Base-by-base conservation (phyloP, 305 asterid species). In the Lippia alba region DNA sequence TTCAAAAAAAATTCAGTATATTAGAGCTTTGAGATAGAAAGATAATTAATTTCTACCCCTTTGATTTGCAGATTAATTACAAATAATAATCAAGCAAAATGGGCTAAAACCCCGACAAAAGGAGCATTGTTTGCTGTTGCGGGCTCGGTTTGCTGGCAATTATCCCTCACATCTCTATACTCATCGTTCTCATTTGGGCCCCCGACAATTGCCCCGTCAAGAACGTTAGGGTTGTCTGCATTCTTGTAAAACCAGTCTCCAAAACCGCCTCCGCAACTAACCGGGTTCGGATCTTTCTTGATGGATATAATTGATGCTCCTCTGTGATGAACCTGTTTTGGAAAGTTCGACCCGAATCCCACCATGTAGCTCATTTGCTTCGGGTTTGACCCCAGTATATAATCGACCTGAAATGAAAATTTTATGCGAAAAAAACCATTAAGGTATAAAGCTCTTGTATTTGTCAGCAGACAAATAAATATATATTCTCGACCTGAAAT, bases 301-400 rank as follows among this genome's bases (percentile, higher is more conserved):
- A 83, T 78, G 1, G 96, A 89, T 40, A 78, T 84, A 2, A 91
- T 85, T 2, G 97, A 91, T 39, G 97, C 77, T 41, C 89, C 94
- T 66, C 92, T 72, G 10, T 89, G 94, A 62, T 91, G 94, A 10
- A 76, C 78, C 12, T 72, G 57, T 20, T 78, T 58, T 5, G 96
- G 92, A 67, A 75, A 91, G 40, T 74, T 84, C 6, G 77, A 0
- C 51, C 96, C 96, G 78, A 54, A 85, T 48, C 97, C 94, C 0
- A 91, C 94, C 97, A 89, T 83, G 71, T 89, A 91, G 53, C 94
- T 84, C 82, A 84, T 75, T 0, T 19, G 8, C 65, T 68, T 77
- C 33, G 92, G 83, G 73, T 89, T 91, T 5, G 62, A 18, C 0
- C 97, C 96, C 6, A 89, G 70, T n/a, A 91, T 82, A 51, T 91